Conservation (phyloP, 192 early-diverging fungal genomes). For the Mortierella antarctica region DNA sequence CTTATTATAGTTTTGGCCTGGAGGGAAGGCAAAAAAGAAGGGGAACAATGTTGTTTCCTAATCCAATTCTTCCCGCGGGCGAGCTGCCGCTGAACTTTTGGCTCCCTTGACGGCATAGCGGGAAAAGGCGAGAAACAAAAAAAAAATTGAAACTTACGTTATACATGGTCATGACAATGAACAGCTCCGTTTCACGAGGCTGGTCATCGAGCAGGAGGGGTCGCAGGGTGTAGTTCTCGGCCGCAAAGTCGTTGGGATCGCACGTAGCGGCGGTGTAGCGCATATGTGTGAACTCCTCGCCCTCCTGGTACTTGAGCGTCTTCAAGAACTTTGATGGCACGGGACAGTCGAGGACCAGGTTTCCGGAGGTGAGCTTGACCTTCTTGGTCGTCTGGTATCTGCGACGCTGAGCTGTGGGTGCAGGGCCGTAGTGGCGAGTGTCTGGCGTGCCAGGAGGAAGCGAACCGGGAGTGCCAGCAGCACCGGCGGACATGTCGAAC, state of each 20-base stretch:
- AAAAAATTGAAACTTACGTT: constrained; percentile 59
- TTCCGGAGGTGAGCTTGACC: constrained; percentile 74
- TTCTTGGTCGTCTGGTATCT: constrained; percentile 61
- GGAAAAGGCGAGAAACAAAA: constrained; percentile 19
- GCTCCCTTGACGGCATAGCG: background rate
- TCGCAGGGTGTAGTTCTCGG: constrained; percentile 81
- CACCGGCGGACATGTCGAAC: constrained; percentile 31
- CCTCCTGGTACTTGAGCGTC: constrained; percentile 61
- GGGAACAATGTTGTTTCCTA: constrained; percentile 4
- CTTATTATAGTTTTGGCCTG: constrained; percentile 8
- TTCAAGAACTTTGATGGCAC: constrained; percentile 70
- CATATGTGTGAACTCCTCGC: constrained; percentile 91
- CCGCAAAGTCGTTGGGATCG: constrained; percentile 85
- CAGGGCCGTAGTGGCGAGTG: constrained; percentile 54
- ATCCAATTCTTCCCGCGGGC: background rate
- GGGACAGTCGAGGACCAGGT: constrained; percentile 80
- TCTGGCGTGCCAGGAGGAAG: constrained; percentile 41
- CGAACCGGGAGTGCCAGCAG: background rate
- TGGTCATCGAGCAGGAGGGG: constrained; percentile 57
- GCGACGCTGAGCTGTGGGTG: constrained; percentile 57
- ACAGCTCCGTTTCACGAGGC: constrained; percentile 75
- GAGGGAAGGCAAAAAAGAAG: no score
- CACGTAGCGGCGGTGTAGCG: constrained; percentile 94
- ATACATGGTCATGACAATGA: constrained; percentile 89
- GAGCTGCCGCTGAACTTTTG: background rate